A percentile compares a stretch with the other conserved stretches of the same genome.
phyloP scores from a whole-genome alignment of 305 asterid genomes.

The Caryopteris hybrid region DNA sequence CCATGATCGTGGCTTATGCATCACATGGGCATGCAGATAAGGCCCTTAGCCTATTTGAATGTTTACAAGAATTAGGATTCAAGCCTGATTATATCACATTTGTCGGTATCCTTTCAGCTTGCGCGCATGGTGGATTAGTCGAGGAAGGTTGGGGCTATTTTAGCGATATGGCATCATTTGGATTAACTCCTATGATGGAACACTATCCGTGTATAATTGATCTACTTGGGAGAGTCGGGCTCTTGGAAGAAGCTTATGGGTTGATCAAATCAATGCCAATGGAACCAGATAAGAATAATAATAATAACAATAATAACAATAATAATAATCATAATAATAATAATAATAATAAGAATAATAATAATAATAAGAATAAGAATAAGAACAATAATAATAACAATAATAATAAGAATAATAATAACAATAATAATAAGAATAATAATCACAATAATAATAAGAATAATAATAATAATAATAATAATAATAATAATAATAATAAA shows the following conservation, averaged over 20 bases:
- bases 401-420: no score
- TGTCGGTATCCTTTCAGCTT: slow-evolving; percentile 65
- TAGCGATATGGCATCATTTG: slow-evolving; percentile 31
- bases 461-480: no score
- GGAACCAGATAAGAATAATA: slow-evolving; percentile 70
- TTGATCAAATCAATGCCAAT: slow-evolving; percentile 49
- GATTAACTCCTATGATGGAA: slow-evolving; percentile 32
- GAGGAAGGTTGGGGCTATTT: slow-evolving; percentile 48
- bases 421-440: no score
- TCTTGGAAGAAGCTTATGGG: slow-evolving; percentile 42
- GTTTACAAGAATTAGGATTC: slow-evolving; percentile 30
- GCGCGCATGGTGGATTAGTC: slow-evolving; percentile 66
- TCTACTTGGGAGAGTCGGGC: slow-evolving; percentile 64
- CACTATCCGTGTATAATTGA: slow-evolving; percentile 65
- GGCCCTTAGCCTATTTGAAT: slow-evolving; percentile 45
- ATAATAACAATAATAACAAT: no score
- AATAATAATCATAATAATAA: no score
- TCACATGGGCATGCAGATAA: slow-evolving; percentile 49
- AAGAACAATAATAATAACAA: no score
- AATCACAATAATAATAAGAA: no score
- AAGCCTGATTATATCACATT: slow-evolving; percentile 59
- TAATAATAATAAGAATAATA: no score
- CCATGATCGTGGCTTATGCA: slow-evolving; percentile 58
- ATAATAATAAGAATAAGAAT: no score
- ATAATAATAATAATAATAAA: no score